A percentile compares a stretch with the other conserved stretches of the same genome.
Conservation (phyloP, 2,329 filamentous ascomycete genomes). For the Aspergillus candidus region DNA sequence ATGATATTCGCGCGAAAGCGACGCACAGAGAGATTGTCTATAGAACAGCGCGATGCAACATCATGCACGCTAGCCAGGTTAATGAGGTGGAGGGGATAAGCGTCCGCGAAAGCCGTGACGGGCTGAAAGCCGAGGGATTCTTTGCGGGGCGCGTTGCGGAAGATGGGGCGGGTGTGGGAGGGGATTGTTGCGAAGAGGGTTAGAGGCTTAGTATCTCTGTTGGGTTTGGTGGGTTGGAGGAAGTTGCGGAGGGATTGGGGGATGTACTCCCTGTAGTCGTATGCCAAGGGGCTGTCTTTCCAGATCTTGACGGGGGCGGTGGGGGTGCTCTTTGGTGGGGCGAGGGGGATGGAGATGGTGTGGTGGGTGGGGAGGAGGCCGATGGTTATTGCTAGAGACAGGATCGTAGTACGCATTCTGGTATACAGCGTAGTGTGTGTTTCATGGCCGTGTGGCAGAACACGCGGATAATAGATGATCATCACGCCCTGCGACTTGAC, state of each 20-base stretch:
- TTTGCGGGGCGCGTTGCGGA: slow-evolving; percentile 49
- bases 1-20: slow-evolving; percentile 56
- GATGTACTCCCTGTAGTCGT: slow-evolving; percentile 36
- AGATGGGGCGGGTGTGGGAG: slow-evolving; percentile 43
- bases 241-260: slow-evolving; percentile 47
- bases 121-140: slow-evolving; percentile 48
- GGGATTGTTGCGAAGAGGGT: slow-evolving; percentile 50
- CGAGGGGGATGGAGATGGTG: slow-evolving; percentile 49
- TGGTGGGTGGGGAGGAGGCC: slow-evolving; percentile 31
- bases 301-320: slow-evolving; percentile 47
- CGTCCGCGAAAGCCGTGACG: slow-evolving; percentile 51
- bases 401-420: slow-evolving; percentile 7
- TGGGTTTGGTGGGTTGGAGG: slow-evolving; percentile 23
- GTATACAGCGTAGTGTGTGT: slow-evolving; percentile 5
- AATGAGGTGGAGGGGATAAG: slow-evolving; percentile 54
- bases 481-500: slow-evolving; percentile 49
- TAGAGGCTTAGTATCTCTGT: slow-evolving; percentile 27
- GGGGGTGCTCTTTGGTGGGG: slow-evolving; percentile 41
- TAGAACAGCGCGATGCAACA: slow-evolving; percentile 39
- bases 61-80: slow-evolving; percentile 51
- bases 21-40: slow-evolving; percentile 42
- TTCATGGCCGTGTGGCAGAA: background rate
- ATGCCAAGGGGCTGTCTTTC: slow-evolving; percentile 46
- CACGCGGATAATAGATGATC: slow-evolving; percentile 43
- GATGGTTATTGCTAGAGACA: slow-evolving; percentile 24